Evolutionary conservation across 345 rosid genomes (phyloP), one percentile per base, ranked within the genome.

Genomic region (Salix caprea): DNA sequence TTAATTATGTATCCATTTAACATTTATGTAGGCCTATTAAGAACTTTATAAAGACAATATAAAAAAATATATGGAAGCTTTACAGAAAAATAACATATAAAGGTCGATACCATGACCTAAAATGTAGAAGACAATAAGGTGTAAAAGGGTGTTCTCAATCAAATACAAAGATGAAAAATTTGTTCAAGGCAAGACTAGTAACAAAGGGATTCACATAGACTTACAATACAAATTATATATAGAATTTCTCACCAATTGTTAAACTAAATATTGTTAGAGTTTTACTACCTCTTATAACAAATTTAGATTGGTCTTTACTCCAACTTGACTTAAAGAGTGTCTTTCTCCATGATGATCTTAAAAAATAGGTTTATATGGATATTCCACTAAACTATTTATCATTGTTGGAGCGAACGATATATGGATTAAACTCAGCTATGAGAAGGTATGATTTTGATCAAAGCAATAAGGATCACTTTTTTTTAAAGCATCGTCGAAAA

Each of bases 31-130:
- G 36, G 36, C 36, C 36, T 4, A 34, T 4, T 34, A 34, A 34
- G 36, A 34, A 0, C 36, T 34, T 34, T 34, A 34, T 4, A 34
- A 4, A 34, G 36, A 34, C 6, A 34, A 37, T 37, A 37, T 7
- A 73, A 3, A 69, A 73, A 60, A 69, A 73, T 14, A 73, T 73
- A 73, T 73, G 69, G 1, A n/a, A 7, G 48, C 75, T 16, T 30
- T 56, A 34, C 34, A 28, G 0, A 58, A 72, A 1, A 72, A 58
- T 58, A 34, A 73, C 1, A 61, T 58, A 37, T 73, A 24, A 39
- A 37, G 14, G 24, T 39, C 40, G 7, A 37, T 62, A 0, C 32
- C 56, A 70, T 1, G 24, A 15, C 39, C 58, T 1, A 2, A 44
- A 11, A 36, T 12, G 37, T 13, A 70, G 19, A 70, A 70, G 13